Evolutionary conservation across 1,284 basidiomycete genomes (phyloP).

Genomic region (Volvariella surrecta): DNA sequence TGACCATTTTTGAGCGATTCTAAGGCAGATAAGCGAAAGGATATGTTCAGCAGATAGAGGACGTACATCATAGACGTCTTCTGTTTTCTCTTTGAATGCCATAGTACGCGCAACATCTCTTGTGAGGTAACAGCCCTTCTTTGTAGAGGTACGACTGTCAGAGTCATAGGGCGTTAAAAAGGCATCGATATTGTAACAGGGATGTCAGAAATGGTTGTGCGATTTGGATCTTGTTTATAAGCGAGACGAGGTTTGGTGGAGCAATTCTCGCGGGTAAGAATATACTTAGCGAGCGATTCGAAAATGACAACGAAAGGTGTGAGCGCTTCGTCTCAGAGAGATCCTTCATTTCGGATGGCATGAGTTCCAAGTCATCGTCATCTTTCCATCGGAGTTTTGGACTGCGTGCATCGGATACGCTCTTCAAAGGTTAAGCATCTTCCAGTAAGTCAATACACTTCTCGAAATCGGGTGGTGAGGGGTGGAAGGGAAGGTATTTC

Average conservation of each 20-base stretch:
- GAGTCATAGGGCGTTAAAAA: too few species aligned
- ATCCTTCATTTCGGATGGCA: not conserved
- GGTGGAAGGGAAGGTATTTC: not conserved
- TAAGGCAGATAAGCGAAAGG: not conserved
- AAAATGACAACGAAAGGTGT: not conserved
- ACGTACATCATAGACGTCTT: too few species aligned
- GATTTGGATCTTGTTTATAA: too few species aligned
- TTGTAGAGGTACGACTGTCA: too few species aligned
- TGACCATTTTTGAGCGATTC: constrained; percentile 5
- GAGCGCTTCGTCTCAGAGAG: not conserved
- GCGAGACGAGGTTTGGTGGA: too few species aligned
- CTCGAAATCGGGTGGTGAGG: not conserved
- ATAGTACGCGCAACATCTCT: too few species aligned
- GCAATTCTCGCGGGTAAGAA: not conserved
- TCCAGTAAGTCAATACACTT: not conserved
- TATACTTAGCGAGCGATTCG: not conserved
- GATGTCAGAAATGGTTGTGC: too few species aligned
- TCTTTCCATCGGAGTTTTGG: not conserved
- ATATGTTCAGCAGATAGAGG: too few species aligned
- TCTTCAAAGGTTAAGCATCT: too few species aligned
- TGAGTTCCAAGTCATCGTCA: not conserved
- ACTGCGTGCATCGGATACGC: not conserved
- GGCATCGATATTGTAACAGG: too few species aligned
- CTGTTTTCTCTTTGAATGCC: too few species aligned
- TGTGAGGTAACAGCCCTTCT: too few species aligned